Percentiles rank a stretch among this genome's conserved stretches.
Evolutionary conservation across 2,329 filamentous ascomycete genomes (phyloP).

Genomic region (Botrytis byssoidea): DNA sequence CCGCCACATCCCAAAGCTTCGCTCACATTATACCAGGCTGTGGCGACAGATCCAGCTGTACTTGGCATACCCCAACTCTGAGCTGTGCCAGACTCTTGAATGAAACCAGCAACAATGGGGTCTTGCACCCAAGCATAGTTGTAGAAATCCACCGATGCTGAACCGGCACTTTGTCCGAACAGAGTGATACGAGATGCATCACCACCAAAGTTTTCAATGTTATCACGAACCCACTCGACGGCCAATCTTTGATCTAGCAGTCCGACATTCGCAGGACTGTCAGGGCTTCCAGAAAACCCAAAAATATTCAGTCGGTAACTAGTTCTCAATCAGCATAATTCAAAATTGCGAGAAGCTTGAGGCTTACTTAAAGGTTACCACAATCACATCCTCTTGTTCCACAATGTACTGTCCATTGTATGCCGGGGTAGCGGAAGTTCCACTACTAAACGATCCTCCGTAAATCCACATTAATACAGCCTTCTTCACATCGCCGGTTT

Average conservation of each 20-base stretch:
- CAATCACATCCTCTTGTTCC: slow-evolving; percentile 44
- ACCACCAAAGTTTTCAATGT: slow-evolving; percentile 60
- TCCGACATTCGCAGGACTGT: slow-evolving; percentile 52
- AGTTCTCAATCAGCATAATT: slow-evolving; percentile 10
- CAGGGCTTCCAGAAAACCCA: slow-evolving; percentile 41
- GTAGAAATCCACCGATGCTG: slow-evolving; percentile 49
- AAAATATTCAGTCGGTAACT: slow-evolving; percentile 44
- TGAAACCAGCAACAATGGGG: slow-evolving; percentile 38
- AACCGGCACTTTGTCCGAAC: slow-evolving; percentile 55
- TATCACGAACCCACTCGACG: slow-evolving; percentile 59
- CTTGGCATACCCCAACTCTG: slow-evolving; percentile 34
- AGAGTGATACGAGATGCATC: slow-evolving; percentile 54
- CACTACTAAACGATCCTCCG: slow-evolving; percentile 43
- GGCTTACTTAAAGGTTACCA: slow-evolving; percentile 49
- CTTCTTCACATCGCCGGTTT: slow-evolving; percentile 36
- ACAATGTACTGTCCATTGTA: slow-evolving; percentile 47
- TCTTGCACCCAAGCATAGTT: slow-evolving; percentile 38
- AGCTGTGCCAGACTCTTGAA: slow-evolving; percentile 39
- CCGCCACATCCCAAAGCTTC: slow-evolving; percentile 36
- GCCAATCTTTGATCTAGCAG: slow-evolving; percentile 60
- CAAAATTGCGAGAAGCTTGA: slow-evolving; percentile 25
- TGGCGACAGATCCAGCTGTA: slow-evolving; percentile 23
- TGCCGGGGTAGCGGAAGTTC: slow-evolving; percentile 41
- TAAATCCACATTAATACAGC: slow-evolving; percentile 46
- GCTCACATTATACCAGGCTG: slow-evolving; percentile 34